Evolutionary conservation across 352 stramenopile species (phyloP).

Genomic region (Pythium periplocum): DNA sequence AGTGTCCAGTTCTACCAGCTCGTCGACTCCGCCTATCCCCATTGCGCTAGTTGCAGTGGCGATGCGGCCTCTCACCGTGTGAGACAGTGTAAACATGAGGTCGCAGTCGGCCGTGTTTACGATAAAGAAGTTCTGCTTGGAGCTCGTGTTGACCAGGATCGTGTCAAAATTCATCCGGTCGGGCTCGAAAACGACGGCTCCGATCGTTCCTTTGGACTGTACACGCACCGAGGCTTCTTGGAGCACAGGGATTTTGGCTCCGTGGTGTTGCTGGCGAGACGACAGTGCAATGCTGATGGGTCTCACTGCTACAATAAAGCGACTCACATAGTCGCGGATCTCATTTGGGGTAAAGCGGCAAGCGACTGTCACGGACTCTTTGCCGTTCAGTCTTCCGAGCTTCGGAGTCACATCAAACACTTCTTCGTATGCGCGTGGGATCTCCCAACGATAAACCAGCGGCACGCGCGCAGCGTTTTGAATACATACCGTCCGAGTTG

Average conservation of each 20-base stretch:
- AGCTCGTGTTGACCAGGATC: constrained; percentile 79
- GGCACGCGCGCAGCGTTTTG: constrained; percentile 82
- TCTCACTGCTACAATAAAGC: constrained; percentile 61
- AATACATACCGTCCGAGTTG: constrained; percentile 43
- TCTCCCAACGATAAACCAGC: constrained; percentile 76
- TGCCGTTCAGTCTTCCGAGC: constrained; percentile 75
- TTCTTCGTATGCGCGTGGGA: constrained; percentile 49
- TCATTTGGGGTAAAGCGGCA: constrained; percentile 80
- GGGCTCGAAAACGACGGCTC: constrained; percentile 79
- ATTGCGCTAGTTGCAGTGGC: background rate
- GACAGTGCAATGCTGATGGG: constrained; percentile 53
- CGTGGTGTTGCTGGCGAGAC: background rate
- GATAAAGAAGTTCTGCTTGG: constrained; percentile 57
- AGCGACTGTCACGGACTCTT: constrained; percentile 58
- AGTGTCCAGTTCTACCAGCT: background rate
- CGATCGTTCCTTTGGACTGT: constrained; percentile 63
- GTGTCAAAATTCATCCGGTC: constrained; percentile 63
- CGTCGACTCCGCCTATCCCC: too few species aligned
- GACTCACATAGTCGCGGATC: constrained; percentile 64
- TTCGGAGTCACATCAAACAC: constrained; percentile 66
- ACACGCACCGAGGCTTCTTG: constrained; percentile 63
- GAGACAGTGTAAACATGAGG: constrained; percentile 39
- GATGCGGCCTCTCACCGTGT: constrained; percentile 27
- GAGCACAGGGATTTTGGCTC: constrained; percentile 28
- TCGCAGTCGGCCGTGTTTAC: constrained; percentile 82